These are phyloP conservation scores for Dothiorella sarmentorum DNA, from an alignment of 2,329 filamentous ascomycete species.

Conservation along the genomic window DNA sequence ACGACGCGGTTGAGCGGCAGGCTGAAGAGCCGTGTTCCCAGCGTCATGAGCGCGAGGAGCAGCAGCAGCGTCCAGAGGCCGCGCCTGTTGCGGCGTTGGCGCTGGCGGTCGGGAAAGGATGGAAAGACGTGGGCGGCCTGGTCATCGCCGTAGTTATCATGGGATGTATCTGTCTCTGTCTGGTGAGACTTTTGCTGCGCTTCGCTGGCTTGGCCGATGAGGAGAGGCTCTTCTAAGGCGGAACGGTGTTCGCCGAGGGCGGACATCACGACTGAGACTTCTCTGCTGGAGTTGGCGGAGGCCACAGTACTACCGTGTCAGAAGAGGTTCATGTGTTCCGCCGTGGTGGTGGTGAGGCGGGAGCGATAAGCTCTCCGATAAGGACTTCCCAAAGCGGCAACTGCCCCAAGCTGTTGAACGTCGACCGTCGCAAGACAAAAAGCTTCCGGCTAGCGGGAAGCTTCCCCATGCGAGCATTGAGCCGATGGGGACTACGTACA, in stretches of 20 bases:
- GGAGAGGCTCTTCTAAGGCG: neutral
- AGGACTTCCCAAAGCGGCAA: constrained; percentile 3
- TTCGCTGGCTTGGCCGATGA: neutral
- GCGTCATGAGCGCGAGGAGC: constrained; percentile 33
- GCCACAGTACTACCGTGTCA: too few relatives aligned
- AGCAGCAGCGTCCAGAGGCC: constrained; percentile 23
- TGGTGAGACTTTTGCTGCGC: neutral
- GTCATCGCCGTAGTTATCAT: neutral
- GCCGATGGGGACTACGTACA: too few relatives aligned
- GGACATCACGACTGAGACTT: neutral
- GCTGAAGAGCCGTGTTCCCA: constrained; percentile 33
- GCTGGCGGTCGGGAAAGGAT: neutral
- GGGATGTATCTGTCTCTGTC: neutral
- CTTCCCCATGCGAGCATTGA: neutral
- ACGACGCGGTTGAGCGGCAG: constrained; percentile 38
- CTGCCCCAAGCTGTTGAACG: neutral
- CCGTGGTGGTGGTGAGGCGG: neutral
- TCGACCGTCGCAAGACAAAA: constrained; percentile 4
- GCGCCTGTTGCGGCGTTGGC: neutral
- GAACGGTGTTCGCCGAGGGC: neutral
- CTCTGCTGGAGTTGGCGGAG: too few relatives aligned
- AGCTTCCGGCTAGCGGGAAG: neutral
- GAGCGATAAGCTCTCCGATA: neutral
- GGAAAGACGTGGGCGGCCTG: neutral
- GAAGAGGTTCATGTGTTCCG: too few relatives aligned